Evolutionary conservation across 257 asterid genomes (phyloP).

Genomic region (Plantago elongata): DNA sequence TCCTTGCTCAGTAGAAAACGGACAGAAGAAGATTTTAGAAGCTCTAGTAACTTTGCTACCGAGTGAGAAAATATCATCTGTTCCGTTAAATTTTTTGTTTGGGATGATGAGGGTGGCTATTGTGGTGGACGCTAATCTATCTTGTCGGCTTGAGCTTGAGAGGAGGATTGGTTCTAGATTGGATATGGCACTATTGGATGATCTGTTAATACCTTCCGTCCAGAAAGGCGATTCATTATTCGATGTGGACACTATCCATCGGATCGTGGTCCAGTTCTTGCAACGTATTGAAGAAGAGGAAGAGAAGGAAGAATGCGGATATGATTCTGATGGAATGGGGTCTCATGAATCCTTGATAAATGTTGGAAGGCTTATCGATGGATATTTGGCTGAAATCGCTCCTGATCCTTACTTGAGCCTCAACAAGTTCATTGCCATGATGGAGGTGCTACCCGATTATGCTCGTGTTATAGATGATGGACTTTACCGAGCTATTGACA

Average conservation of each 20-base stretch:
- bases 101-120: constrained; percentile 68
- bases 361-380: constrained; percentile 59
- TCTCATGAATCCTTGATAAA: constrained; percentile 53
- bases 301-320: constrained; percentile 65
- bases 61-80: constrained; percentile 58
- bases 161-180: constrained; percentile 76
- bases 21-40: constrained; percentile 63
- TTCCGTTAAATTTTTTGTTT: constrained; percentile 86
- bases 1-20: constrained; percentile 41
- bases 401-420: constrained; percentile 64
- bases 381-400: constrained; percentile 61
- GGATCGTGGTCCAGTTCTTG: constrained; percentile 80
- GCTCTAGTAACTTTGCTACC: constrained; percentile 60
- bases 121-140: constrained; percentile 52
- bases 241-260: constrained; percentile 60
- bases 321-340: constrained; percentile 52
- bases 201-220: constrained; percentile 62
- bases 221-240: constrained; percentile 58
- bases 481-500: constrained; percentile 61
- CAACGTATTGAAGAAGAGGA: constrained; percentile 80
- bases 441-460: constrained; percentile 59
- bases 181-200: constrained; percentile 87
- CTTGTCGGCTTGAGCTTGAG: constrained; percentile 89
- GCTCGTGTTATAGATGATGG: constrained; percentile 67
- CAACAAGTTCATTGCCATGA: constrained; percentile 44